Conservation (phyloP, 1,284 basidiomycete species). For the Porodaedalea pini region DNA sequence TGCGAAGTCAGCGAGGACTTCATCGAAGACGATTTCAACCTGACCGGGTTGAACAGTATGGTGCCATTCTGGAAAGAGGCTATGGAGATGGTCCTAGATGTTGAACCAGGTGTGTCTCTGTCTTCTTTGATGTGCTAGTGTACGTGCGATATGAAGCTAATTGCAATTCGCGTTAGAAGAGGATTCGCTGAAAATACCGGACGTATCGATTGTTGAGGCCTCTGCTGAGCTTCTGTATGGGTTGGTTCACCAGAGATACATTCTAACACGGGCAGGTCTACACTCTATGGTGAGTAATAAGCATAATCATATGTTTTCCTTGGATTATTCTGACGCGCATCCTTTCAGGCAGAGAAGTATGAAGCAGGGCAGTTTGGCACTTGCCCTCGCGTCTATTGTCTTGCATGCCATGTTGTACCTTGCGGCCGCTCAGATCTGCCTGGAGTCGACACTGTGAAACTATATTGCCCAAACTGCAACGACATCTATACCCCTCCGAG, state of each 20-base stretch:
- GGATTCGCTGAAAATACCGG: slow-evolving; percentile 86
- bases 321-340: slow-evolving; percentile 24
- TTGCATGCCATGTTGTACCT: slow-evolving; percentile 86
- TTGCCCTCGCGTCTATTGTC: slow-evolving; percentile 95
- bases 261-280: slow-evolving; percentile 90
- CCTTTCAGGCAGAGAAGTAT: slow-evolving; percentile 87
- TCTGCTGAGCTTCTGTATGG: slow-evolving; percentile 98
- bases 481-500: slow-evolving; percentile 96
- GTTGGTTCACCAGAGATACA: slow-evolving; percentile 95
- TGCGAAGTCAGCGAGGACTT: slow-evolving; percentile 98
- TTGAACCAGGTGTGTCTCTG: slow-evolving; percentile 83
- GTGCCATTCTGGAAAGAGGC: slow-evolving; percentile 99
- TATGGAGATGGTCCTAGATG: slow-evolving; percentile 99
- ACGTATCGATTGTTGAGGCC: slow-evolving; percentile 97
- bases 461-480: slow-evolving; percentile 98
- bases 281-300: slow-evolving; percentile 81
- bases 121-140: slow-evolving; percentile 8
- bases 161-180: slow-evolving; percentile 56
- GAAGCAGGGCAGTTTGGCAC: slow-evolving; percentile 90
- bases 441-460: slow-evolving; percentile 97
- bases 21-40: slow-evolving; percentile 99
- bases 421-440: slow-evolving; percentile 96
- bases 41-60: slow-evolving; percentile 92
- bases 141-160: too few species aligned
- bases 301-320: slow-evolving; percentile 20